phyloP scores from a whole-genome alignment of 1,284 basidiomycete genomes.

The Trametes hirsuta region DNA sequence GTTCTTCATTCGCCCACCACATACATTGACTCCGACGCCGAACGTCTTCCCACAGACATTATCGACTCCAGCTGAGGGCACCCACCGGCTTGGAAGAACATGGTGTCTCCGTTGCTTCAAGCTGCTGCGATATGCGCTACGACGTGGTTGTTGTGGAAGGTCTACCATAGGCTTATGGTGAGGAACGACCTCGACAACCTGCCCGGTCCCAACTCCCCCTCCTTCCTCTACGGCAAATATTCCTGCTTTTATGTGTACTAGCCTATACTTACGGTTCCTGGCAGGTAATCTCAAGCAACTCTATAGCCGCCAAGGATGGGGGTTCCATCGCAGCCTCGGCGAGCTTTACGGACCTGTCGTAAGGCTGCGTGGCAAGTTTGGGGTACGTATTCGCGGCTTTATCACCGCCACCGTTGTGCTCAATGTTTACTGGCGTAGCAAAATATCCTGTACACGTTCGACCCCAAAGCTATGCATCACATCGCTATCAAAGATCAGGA shows the following conservation, averaged over 20 bases:
- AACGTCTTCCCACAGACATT: too few relatives aligned
- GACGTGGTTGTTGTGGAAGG: slow-evolving; percentile 16
- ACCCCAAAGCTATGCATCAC: slow-evolving; percentile 23
- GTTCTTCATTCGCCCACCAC: background rate
- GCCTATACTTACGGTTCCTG: too few relatives aligned
- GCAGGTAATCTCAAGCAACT: slow-evolving; percentile 25
- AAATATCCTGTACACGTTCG: slow-evolving; percentile 23
- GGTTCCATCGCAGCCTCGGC: slow-evolving; percentile 18
- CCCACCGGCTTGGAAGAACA: background rate
- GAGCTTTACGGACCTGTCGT: slow-evolving; percentile 18
- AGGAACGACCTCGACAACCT: slow-evolving; percentile 19
- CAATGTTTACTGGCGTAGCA: background rate
- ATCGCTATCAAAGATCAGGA: slow-evolving; percentile 28
- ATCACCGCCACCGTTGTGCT: too few relatives aligned
- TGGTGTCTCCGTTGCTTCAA: slow-evolving; percentile 2
- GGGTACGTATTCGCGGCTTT: slow-evolving; percentile 4
- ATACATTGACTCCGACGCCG: too few relatives aligned
- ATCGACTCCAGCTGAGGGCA: too few relatives aligned
- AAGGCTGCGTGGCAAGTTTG: slow-evolving; percentile 20
- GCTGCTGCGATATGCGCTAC: slow-evolving; percentile 2
- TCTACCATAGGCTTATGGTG: slow-evolving; percentile 3
- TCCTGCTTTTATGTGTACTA: too few relatives aligned
- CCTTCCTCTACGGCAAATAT: slow-evolving; percentile 14
- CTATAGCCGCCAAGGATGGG: slow-evolving; percentile 22
- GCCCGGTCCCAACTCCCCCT: slow-evolving; percentile 12